These are phyloP conservation scores for Cucurbita pepo DNA, from an alignment of 306 rosid species.

Conservation along the genomic window DNA sequence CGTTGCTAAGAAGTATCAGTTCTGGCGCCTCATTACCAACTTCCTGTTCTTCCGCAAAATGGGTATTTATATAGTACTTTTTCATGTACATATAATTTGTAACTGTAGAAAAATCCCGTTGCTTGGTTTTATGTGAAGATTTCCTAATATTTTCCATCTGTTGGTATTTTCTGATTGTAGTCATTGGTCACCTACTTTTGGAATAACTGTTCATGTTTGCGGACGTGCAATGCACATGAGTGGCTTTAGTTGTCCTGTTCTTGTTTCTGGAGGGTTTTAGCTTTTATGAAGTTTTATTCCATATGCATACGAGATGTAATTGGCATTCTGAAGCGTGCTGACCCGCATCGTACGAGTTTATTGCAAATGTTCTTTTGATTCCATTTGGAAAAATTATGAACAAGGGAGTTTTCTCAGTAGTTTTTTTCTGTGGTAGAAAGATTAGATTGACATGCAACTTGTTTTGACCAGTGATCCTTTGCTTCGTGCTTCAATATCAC, in stretches of 20 bases:
- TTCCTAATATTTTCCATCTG: not conserved
- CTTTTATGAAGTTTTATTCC: not conserved
- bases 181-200: not conserved
- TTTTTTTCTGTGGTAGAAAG: not conserved
- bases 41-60: constrained; percentile 86
- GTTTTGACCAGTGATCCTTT: not conserved
- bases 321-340: not conserved
- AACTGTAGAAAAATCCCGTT: not conserved
- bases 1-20: constrained; percentile 75
- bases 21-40: constrained; percentile 88
- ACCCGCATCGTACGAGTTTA: not conserved
- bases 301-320: not conserved
- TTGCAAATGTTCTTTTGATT: not conserved
- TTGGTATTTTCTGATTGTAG: not conserved
- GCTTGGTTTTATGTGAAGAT: not conserved
- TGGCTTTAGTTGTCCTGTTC: not conserved
- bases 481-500: not conserved
- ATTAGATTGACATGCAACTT: not conserved
- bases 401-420: not conserved
- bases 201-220: not conserved
- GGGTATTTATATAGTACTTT: constrained; percentile 26
- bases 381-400: not conserved
- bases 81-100: not conserved
- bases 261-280: not conserved
- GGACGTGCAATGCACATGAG: not conserved